Evolutionary conservation across 2,329 filamentous ascomycete species (phyloP), one percentile per base, ranked within the genome.

Genomic region (Chaetomium olivaceum): DNA sequence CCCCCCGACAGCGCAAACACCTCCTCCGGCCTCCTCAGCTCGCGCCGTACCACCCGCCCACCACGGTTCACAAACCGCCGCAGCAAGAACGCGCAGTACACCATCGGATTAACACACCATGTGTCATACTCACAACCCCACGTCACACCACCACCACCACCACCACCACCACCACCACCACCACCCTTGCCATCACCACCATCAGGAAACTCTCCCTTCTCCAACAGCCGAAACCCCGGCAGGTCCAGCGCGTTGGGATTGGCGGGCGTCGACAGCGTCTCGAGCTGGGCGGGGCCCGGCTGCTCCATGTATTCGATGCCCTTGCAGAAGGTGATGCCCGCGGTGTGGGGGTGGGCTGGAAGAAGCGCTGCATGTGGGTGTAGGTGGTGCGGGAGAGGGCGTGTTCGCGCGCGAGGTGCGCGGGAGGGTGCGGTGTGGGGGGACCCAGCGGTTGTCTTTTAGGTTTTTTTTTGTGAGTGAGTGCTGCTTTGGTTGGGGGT

Each of bases 41-140:
- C 75, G n/a, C 73, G 73, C 59, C 72, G 74, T 3, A 77, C 61
- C 4, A 78, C 66, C 58, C 69, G 71, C 1, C 79, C 81, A 2
- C 80, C 79, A 3, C 72, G 69, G 21, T 76, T 73, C 14, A 74
- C 74, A 61, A 83, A 78, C 62, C 76, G 70, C n/a, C 81, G 75
- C 43, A 83, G 72, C 55, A 83, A 69, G 63, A 80, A 83, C 3
- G 76, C 75, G 71, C 82, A 83, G 71, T 86, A 86, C 5, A 86
- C 73, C 70, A 85, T 85, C 0, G 83, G 77, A 62, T 85, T 84
- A 7, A 86, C 76, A 68, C 83, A 86, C 76, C 82, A 86, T 0
- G 83, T 85, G 39, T 81, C 76, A 69, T 86, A 86, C 71, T 82
- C 78, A 57, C 78, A 83, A 0, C 81, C 84, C 68, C 82, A 76